These are phyloP conservation scores for Monosporascus sp. DNA, from an alignment of 2,329 filamentous ascomycete species.

Conservation along the genomic window DNA sequence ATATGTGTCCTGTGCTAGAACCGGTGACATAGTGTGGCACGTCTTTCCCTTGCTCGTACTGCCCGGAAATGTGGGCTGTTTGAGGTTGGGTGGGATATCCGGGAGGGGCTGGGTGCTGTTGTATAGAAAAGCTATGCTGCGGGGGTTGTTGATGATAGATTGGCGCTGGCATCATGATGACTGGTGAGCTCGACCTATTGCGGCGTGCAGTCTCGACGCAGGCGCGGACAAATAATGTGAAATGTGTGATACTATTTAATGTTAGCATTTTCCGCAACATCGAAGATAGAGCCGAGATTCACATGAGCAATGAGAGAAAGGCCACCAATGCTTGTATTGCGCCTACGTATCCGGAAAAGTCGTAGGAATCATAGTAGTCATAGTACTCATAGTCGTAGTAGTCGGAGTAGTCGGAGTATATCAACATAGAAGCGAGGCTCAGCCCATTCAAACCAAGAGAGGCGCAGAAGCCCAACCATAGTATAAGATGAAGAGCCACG, in stretches of 20 bases:
- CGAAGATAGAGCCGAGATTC: slow-evolving; percentile 1
- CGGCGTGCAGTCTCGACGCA: slow-evolving; percentile 12
- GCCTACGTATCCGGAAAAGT: slow-evolving; percentile 3
- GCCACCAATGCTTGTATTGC: slow-evolving; percentile 13
- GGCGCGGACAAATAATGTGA: slow-evolving; percentile 18
- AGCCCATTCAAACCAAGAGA: slow-evolving; percentile 11
- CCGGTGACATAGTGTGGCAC: no score
- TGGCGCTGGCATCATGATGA: no score
- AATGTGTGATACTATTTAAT: slow-evolving; percentile 17
- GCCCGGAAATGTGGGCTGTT: no score
- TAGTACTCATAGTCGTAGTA: slow-evolving; percentile 6
- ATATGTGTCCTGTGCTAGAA: no score
- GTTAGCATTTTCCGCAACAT: slow-evolving; percentile 2
- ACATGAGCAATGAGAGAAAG: slow-evolving; percentile 13
- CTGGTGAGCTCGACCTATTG: not conserved
- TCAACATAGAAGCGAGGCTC: slow-evolving; percentile 7
- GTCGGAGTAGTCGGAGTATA: slow-evolving; percentile 4
- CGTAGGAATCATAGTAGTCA: slow-evolving; percentile 6
- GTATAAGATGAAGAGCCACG: slow-evolving; percentile 18
- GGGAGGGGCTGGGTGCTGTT: no score
- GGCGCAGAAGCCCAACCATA: slow-evolving; percentile 16
- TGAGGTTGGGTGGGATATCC: no score
- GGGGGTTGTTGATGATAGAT: no score
- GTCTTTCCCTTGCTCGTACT: no score
- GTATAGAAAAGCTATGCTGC: no score